phyloP scores from a whole-genome alignment of 1,139 yeast genomes.

The Protomyces arabidopsidicola region DNA sequence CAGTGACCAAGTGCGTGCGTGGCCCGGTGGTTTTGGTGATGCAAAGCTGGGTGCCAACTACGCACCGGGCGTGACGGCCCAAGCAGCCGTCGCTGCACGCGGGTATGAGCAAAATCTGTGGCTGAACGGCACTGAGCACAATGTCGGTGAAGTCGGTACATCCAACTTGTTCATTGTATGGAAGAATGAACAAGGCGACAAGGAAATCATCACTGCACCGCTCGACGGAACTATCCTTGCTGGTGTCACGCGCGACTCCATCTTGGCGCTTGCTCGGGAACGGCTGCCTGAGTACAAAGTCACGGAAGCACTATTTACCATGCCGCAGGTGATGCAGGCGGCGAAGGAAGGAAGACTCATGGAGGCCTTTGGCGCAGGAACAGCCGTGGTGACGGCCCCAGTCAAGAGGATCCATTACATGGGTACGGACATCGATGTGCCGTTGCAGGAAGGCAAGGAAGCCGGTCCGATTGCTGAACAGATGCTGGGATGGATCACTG shows the following conservation, averaged over 20 bases:
- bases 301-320: slow-evolving; percentile 75
- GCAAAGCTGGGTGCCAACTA: slow-evolving; percentile 95
- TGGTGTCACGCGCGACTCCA: slow-evolving; percentile 93
- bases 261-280: slow-evolving; percentile 68
- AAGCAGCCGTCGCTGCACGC: slow-evolving; percentile 73
- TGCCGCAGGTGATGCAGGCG: slow-evolving; percentile 70
- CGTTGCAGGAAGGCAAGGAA: slow-evolving; percentile 70
- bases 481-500: slow-evolving; percentile 77
- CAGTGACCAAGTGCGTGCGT: slow-evolving; percentile 90
- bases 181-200: slow-evolving; percentile 66
- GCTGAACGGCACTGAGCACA: slow-evolving; percentile 87
- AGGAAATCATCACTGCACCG: slow-evolving; percentile 93
- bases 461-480: slow-evolving; percentile 72
- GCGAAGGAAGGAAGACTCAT: slow-evolving; percentile 75
- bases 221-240: slow-evolving; percentile 93
- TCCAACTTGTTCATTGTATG: slow-evolving; percentile 92
- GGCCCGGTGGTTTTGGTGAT: slow-evolving; percentile 99
- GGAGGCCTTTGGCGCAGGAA: slow-evolving; percentile 96
- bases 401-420: slow-evolving; percentile 79
- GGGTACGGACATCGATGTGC: slow-evolving; percentile 67
- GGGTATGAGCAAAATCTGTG: slow-evolving; percentile 95
- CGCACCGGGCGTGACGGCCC: slow-evolving; percentile 91
- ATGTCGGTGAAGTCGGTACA: slow-evolving; percentile 93
- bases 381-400: slow-evolving; percentile 96
- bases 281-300: slow-evolving; percentile 64